phyloP scores from a whole-genome alignment of 2,329 filamentous ascomycete genomes.

The Aureobasidium sp. region DNA sequence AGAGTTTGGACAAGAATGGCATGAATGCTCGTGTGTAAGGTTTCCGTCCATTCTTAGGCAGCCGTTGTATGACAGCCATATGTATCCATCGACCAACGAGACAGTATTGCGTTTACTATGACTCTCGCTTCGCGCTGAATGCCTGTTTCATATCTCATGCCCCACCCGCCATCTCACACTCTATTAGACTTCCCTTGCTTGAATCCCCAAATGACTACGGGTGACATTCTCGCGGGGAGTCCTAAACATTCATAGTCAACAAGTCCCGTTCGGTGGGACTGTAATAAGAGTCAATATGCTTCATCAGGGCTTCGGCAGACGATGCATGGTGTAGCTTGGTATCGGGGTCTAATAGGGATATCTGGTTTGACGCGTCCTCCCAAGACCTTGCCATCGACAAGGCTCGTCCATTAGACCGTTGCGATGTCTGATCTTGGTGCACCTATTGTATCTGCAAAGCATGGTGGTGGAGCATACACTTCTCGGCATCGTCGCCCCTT shows the following conservation, averaged over 20 bases:
- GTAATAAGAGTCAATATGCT: neutral
- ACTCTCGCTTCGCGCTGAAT: constrained; percentile 3
- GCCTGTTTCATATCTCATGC: constrained; percentile 10
- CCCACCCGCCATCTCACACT: constrained; percentile 8
- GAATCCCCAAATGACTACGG: neutral
- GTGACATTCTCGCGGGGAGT: neutral
- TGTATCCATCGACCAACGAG: neutral
- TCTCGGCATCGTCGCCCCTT: constrained; percentile 11
- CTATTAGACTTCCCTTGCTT: constrained; percentile 4
- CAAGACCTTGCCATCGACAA: neutral
- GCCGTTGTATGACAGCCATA: neutral
- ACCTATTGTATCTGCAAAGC: constrained; percentile 1
- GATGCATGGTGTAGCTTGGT: neutral
- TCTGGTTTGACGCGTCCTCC: neutral
- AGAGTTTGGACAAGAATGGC: neutral
- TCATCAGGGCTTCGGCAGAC: neutral
- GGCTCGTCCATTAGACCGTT: constrained; percentile 7
- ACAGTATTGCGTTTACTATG: neutral
- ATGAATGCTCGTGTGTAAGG: neutral
- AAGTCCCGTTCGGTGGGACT: neutral
- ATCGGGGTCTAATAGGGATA: neutral
- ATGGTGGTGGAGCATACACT: constrained; percentile 12
- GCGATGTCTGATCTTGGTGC: neutral
- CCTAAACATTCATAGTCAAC: neutral
- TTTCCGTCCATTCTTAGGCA: neutral